Base-by-base conservation (phyloP, 331 rosid species). In the Ulmus americana region DNA sequence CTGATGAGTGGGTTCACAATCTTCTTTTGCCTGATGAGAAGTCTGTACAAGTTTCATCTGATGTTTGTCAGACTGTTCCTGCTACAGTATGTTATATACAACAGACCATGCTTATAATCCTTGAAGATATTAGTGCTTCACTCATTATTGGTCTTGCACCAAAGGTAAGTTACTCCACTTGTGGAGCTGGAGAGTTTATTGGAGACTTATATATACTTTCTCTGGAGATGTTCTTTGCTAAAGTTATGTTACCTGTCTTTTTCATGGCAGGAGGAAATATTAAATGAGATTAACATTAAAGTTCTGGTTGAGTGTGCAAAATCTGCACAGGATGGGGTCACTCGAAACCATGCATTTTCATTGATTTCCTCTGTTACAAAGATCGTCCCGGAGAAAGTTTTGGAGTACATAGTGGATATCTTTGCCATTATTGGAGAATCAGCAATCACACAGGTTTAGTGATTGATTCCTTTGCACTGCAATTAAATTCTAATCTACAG, bases 281-380 rank as follows among this genome's bases (percentile, higher is more conserved):
- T 47, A 50, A 74, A 71, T 58, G 85, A 67, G 74, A 75, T 83
- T 18, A 49, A 83, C 61, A 56, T 88, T n/a, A 77, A 79, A 68
- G 70, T 85, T 59, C 59, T 92, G 85, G 80, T 92, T 61, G 88
- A 75, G 67, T 86, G 96, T 68, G 83, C 86, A 70, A 78, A 48
- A 57, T 71, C 78, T 49, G 66, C 83, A 4, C 70, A 74, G 40
- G 80, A 79, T 77, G 82, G 71, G 38, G 84, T 68, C 65, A 89
- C 95, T 67, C 83, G 84, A 63, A 92, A 89, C 83, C 91, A 86
- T 79, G 71, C 85, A 46, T 86, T 86, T 80, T 78, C 89, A 49
- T 56, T 89, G 46, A 82, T 92, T 72, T 76, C 91, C 51, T 73
- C 83, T 72, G 57, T 86, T 61, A 73, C 92, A 64, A 83, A 75